Percentiles rank a stretch among this genome's conserved stretches.
Conservation (phyloP, 768 basidiomycete species). For the Tricholoma sp. region DNA sequence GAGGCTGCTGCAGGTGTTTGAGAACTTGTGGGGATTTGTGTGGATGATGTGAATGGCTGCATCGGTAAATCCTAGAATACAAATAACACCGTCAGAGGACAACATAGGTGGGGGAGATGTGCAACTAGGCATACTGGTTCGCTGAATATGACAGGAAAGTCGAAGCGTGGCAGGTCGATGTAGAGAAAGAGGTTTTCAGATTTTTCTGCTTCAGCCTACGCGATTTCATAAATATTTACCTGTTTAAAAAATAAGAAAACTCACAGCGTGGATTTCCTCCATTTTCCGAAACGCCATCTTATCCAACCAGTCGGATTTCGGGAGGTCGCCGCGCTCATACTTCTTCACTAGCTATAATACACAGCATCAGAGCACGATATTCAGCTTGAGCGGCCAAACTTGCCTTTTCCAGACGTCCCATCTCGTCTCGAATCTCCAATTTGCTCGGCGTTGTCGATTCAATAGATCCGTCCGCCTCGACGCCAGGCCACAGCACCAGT, state of each 20-base stretch:
- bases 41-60: slow-evolving; percentile 33
- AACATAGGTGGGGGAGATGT: neutral
- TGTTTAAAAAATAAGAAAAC: slow-evolving; percentile 17
- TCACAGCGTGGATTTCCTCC: slow-evolving; percentile 88
- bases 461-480: slow-evolving; percentile 80
- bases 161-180: slow-evolving; percentile 92
- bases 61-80: slow-evolving; percentile 34
- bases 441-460: slow-evolving; percentile 89
- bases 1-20: slow-evolving; percentile 42
- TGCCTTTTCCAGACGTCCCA: slow-evolving; percentile 93
- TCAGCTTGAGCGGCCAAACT: slow-evolving; percentile 7
- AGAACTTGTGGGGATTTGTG: slow-evolving; percentile 34
- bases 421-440: slow-evolving; percentile 75
- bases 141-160: slow-evolving; percentile 94
- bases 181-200: slow-evolving; percentile 95
- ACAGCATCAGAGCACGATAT: slow-evolving; percentile 12
- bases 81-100: neutral
- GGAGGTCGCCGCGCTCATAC: slow-evolving; percentile 89
- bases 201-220: slow-evolving; percentile 82
- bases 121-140: slow-evolving; percentile 59
- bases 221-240: neutral
- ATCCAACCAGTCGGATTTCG: slow-evolving; percentile 95
- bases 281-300: slow-evolving; percentile 91
- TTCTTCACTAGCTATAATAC: slow-evolving; percentile 79
- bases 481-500: slow-evolving; percentile 74